Percentiles rank a stretch among this genome's conserved stretches.
Evolutionary conservation across 495 filamentous ascomycete species (phyloP).

Genomic region (Podospora fimiseda): DNA sequence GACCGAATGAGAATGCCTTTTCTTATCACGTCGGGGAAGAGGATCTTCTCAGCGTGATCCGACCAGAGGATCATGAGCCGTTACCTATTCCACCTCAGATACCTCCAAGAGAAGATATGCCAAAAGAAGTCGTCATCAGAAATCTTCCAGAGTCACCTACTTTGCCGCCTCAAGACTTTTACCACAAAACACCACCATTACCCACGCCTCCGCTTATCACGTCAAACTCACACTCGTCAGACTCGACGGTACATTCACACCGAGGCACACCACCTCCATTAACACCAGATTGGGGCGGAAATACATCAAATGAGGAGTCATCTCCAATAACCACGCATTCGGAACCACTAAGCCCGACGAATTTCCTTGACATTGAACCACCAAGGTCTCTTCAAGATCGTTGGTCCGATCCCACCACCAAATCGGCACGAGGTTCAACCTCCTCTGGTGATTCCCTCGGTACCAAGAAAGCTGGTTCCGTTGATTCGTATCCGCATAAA

Average conservation of each 20-base stretch:
- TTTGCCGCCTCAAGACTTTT: background rate
- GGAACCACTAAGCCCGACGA: conserved; percentile 2
- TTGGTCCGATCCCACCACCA: background rate
- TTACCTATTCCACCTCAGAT: background rate
- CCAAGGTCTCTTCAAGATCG: background rate
- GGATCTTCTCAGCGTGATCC: background rate
- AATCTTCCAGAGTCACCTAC: conserved; percentile 8
- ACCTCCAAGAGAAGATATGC: background rate
- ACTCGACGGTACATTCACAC: background rate
- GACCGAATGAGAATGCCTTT: conserved; percentile 1
- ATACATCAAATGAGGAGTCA: conserved; percentile 3
- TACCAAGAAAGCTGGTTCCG: too few species aligned
- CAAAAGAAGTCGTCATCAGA: too few species aligned
- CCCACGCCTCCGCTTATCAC: too few species aligned
- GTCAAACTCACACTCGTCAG: background rate
- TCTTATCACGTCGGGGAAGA: background rate
- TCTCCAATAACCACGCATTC: conserved; percentile 16
- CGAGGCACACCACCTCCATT: conserved; percentile 2
- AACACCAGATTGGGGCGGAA: background rate
- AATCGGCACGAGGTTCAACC: background rate
- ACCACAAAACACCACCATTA: background rate
- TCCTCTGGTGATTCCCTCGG: background rate
- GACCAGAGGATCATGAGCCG: conserved; percentile 4
- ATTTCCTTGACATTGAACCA: background rate
- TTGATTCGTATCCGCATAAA: background rate